These are phyloP conservation scores for Gracilariopsis chorda DNA, from an alignment of 23 red algal genomes.

Conservation along the genomic window DNA sequence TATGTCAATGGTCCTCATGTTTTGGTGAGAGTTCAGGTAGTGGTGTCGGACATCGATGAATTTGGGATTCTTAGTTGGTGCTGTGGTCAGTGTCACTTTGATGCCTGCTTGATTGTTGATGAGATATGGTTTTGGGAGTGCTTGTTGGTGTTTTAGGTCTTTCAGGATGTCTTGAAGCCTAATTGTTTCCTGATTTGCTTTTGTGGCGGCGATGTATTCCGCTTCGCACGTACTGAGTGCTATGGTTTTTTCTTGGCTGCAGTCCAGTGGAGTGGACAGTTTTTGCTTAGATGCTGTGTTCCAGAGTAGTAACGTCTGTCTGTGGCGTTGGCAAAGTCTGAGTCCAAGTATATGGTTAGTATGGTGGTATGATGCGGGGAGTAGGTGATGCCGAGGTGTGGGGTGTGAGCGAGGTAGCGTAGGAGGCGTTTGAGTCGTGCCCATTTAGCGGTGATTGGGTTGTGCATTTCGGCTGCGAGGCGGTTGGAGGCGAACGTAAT, in stretches of 20 bases:
- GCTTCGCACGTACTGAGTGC: conserved; percentile 43
- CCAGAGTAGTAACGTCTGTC: no score
- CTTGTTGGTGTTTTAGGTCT: background rate
- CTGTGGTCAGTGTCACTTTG: background rate
- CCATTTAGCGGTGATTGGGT: no score
- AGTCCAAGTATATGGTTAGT: no score
- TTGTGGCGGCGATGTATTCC: conserved; percentile 18
- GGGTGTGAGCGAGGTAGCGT: no score
- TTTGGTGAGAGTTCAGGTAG: background rate
- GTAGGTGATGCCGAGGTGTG: no score
- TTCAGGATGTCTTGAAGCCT: background rate
- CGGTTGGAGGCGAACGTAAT: no score
- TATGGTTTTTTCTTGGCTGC: background rate
- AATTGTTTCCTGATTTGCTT: conserved; percentile 1
- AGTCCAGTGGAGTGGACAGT: background rate
- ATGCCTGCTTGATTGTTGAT: conserved; percentile 6
- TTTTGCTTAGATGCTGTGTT: no score
- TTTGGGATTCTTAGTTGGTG: background rate
- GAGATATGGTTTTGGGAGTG: background rate
- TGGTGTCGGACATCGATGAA: background rate
- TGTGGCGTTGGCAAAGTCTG: no score
- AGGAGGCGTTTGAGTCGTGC: no score
- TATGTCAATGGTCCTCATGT: background rate
- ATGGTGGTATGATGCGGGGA: no score
- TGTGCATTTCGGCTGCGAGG: no score